A percentile compares a stretch with the other conserved stretches of the same genome.
phyloP scores from a whole-genome alignment of 306 rosid genomes.

The Cucumis sativus region DNA sequence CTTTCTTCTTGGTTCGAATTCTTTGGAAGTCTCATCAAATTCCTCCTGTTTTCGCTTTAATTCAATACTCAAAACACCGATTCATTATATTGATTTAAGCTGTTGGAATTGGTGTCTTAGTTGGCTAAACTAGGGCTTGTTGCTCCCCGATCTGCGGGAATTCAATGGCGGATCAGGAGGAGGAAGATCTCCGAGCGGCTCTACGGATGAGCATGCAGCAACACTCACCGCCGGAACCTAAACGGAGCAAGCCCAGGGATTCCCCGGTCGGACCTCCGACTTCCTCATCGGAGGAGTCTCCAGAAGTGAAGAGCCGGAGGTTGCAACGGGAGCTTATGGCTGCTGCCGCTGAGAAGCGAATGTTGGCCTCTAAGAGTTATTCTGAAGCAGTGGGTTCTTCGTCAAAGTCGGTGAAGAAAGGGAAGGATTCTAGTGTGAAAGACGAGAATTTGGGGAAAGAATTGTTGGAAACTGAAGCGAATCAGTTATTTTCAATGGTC shows the following conservation, averaged over 20 bases:
- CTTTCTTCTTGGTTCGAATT: neutral
- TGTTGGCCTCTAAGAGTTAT: constrained; percentile 22
- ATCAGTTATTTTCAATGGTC: constrained; percentile 62
- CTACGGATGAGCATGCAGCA: constrained; percentile 96
- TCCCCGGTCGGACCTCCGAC: constrained; percentile 27
- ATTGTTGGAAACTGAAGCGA: constrained; percentile 47
- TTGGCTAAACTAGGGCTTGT: constrained; percentile 15
- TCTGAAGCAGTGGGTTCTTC: neutral
- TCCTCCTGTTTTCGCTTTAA: neutral
- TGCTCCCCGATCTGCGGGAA: constrained; percentile 25
- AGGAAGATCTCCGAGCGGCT: constrained; percentile 77
- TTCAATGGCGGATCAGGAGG: constrained; percentile 84
- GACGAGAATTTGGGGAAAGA: constrained; percentile 41
- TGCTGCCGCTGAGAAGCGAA: constrained; percentile 90
- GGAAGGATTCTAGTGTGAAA: constrained; percentile 18
- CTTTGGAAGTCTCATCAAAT: constrained; percentile 3
- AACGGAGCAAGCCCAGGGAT: constrained; percentile 79
- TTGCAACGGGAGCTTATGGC: constrained; percentile 87
- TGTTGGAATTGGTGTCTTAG: constrained; percentile 27
- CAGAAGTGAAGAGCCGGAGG: constrained; percentile 49
- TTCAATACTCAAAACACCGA: neutral
- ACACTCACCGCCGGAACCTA: constrained; percentile 63
- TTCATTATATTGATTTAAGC: neutral
- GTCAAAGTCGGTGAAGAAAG: constrained; percentile 26
- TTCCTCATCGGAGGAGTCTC: constrained; percentile 39